Evolutionary conservation across 768 basidiomycete genomes (phyloP), one percentile per base, ranked within the genome.

Genomic region (Boletus reticulatus): DNA sequence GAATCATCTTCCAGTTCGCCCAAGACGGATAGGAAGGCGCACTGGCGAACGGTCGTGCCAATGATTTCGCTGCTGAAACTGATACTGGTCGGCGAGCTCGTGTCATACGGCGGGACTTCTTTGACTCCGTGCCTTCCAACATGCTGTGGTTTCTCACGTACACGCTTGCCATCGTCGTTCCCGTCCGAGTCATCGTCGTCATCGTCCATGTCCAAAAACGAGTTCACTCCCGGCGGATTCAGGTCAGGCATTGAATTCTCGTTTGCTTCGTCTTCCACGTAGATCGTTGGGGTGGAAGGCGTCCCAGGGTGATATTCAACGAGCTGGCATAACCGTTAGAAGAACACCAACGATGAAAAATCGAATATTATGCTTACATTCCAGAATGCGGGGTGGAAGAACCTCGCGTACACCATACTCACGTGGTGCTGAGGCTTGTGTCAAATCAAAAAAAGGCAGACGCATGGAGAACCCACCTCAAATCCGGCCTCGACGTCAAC

Each of bases 301-400:
- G 59, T 67, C 19, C 37, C 53, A 20, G 62, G 47, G 41, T 62
- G 52, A 45, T 20, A 59, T 1, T 66, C 60, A 0, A 67, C 58
- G 4, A 49, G 19, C 65, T 66, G 29, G 0, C 4, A 11, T 1
- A 4, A 43, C 8, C 14, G 16, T 56, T 10, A 50, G 16, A 6
- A 19, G 13, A 34, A 10, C 11, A 32, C 17, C 5, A 4, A 7
- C 11, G 7, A 13, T 0, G 20, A 1, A 11, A 43, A 27, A 14
- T 17, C 5, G 1, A 39, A 16, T 31, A 0, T 17, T 31, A 0
- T 17, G 48, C 60, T 43, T 19, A 62, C 65, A 39, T 62, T 56
- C 65, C 65, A 67, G 19, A 43, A 43, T 1, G 48, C 57, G 4
- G 66, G 66, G 34, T 67, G 65, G 37, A 67, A 67, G 48, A 44